These are phyloP conservation scores for Gossypium arboreum DNA, from an alignment of 345 rosid species.

Conservation along the genomic window DNA sequence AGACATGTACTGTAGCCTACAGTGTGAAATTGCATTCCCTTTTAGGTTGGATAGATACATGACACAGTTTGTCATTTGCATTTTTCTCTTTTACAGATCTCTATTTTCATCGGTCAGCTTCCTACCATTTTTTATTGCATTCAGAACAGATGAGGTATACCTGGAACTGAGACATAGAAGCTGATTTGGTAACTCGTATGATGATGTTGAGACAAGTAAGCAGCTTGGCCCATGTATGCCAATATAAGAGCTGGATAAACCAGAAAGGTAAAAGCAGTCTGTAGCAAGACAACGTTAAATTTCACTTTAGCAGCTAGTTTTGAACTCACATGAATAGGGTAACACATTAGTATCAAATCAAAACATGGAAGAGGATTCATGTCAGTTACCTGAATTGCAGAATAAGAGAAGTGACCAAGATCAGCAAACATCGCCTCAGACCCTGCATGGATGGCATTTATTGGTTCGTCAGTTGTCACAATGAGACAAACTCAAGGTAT, in stretches of 20 bases:
- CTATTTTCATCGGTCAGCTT: constrained; percentile 3
- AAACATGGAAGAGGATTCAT: background rate
- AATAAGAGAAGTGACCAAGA: constrained; percentile 95
- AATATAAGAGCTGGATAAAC: constrained; percentile 97
- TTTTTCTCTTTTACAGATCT: background rate
- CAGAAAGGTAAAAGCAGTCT: constrained; percentile 93
- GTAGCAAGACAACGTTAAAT: constrained; percentile 9
- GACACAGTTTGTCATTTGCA: background rate
- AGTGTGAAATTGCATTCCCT: background rate
- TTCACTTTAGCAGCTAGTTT: background rate
- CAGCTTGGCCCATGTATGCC: constrained; percentile 99
- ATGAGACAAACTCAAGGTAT: background rate
- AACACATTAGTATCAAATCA: background rate
- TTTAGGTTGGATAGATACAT: background rate
- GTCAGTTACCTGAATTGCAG: constrained; percentile 73
- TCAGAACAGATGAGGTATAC: constrained; percentile 31
- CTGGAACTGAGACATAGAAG: constrained; percentile 90
- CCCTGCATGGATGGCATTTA: constrained; percentile 43
- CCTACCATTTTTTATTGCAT: background rate
- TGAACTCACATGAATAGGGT: background rate
- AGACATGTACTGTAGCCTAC: background rate
- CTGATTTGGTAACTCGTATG: constrained; percentile 53
- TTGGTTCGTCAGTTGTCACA: constrained; percentile 1
- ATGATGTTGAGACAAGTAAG: constrained; percentile 90
- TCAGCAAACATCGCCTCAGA: constrained; percentile 99